phyloP scores from a whole-genome alignment of 768 basidiomycete genomes.

The Suillus americanus region DNA sequence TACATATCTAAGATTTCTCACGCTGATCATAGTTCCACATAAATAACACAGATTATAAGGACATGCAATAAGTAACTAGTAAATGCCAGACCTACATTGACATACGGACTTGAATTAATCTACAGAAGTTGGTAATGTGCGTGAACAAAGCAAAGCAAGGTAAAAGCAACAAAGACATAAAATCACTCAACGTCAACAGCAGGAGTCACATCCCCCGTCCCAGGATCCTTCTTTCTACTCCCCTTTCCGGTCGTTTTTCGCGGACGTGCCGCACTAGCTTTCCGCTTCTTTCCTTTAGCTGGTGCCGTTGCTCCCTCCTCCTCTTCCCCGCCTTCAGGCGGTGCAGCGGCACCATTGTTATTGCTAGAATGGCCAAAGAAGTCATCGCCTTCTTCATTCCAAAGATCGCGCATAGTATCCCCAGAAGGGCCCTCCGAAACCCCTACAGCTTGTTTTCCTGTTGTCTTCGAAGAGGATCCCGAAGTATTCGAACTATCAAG shows the following conservation, averaged over 20 bases:
- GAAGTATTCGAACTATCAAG: constrained; percentile 49
- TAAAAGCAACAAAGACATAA: constrained; percentile 12
- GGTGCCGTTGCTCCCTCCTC: constrained; percentile 27
- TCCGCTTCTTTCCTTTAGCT: constrained; percentile 35
- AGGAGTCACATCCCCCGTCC: constrained; percentile 22
- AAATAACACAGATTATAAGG: constrained; percentile 23
- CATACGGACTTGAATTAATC: constrained; percentile 30
- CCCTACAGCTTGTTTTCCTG: constrained; percentile 35
- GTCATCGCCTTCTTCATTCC: constrained; percentile 87
- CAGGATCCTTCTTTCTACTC: constrained; percentile 31
- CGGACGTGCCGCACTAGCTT: constrained; percentile 24
- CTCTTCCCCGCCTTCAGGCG: constrained; percentile 29
- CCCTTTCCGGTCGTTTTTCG: constrained; percentile 34
- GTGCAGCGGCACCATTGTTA: constrained; percentile 14
- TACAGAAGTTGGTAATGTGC: constrained; percentile 25
- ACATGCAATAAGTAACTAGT: constrained; percentile 21
- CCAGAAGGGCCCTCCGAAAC: constrained; percentile 34
- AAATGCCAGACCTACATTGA: constrained; percentile 21
- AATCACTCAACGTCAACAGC: constrained; percentile 29
- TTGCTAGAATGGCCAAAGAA: constrained; percentile 68
- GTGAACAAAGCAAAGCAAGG: constrained; percentile 12
- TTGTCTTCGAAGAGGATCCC: constrained; percentile 35
- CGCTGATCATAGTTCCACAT: background rate
- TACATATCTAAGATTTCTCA: constrained; percentile 3
- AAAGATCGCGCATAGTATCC: constrained; percentile 57